Conservation (phyloP, 1,284 basidiomycete species). For the Leucoagaricus sp. region DNA sequence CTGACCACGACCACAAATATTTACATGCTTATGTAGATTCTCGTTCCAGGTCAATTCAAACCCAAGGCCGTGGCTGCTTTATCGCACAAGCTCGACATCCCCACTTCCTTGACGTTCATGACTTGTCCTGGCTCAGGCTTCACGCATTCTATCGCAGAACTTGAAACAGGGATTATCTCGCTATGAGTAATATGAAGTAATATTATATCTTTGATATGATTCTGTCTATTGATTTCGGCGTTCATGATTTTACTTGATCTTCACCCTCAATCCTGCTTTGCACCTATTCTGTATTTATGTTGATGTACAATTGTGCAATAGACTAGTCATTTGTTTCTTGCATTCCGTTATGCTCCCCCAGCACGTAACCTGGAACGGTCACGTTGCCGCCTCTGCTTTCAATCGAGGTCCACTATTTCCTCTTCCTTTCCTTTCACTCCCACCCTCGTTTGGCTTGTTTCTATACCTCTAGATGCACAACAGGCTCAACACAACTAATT, state of each 20-base stretch:
- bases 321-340: no score
- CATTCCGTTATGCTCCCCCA: no score
- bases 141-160: constrained; percentile 42
- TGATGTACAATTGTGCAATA: no score
- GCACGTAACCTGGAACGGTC: no score
- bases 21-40: constrained; percentile 36
- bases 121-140: constrained; percentile 48
- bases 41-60: constrained; percentile 49
- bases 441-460: not conserved
- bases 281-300: no score
- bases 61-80: constrained; percentile 47
- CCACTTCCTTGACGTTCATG: constrained; percentile 55
- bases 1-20: not conserved
- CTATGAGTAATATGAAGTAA: no score
- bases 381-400: constrained; percentile 5
- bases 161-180: constrained; percentile 53
- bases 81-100: constrained; percentile 44
- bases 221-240: no score
- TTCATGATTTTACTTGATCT: no score
- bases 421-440: not conserved
- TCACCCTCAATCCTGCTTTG: no score
- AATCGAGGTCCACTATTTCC: not conserved
- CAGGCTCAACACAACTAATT: not conserved
- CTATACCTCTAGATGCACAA: not conserved
- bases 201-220: no score